A percentile compares a stretch with the other conserved stretches of the same genome.
Conservation (phyloP, 1,284 basidiomycete genomes). For the Meripilus lineatus region DNA sequence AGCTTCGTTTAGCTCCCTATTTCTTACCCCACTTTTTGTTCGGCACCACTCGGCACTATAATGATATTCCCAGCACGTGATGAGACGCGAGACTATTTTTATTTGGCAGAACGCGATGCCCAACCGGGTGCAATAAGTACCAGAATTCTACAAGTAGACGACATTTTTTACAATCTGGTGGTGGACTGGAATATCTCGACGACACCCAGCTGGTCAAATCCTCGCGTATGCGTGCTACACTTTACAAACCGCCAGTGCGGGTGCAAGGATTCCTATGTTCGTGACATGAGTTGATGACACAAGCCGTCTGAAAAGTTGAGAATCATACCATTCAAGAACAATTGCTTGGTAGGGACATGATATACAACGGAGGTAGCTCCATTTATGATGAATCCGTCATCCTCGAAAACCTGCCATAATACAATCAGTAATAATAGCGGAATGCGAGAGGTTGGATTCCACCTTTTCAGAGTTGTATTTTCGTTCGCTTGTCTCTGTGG, state of each 20-base stretch:
- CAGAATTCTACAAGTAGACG: too few species aligned
- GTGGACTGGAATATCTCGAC: too few species aligned
- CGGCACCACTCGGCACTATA: too few species aligned
- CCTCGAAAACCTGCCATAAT: conserved; percentile 50
- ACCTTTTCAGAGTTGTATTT: conserved; percentile 63
- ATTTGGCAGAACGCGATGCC: too few species aligned
- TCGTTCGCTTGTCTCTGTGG: conserved; percentile 43
- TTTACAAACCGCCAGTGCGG: neutral
- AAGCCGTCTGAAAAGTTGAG: neutral
- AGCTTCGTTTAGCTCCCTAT: too few species aligned
- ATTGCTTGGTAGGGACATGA: conserved; percentile 39
- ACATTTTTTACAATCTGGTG: too few species aligned
- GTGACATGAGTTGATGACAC: neutral
- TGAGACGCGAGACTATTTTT: too few species aligned
- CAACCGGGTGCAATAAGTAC: too few species aligned
- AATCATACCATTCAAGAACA: conserved; percentile 53
- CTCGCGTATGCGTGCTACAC: neutral
- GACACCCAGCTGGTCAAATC: too few species aligned
- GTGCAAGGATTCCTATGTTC: neutral
- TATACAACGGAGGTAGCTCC: conserved; percentile 50
- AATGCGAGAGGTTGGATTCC: conserved; percentile 10
- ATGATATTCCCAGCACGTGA: too few species aligned
- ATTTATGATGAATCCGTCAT: conserved; percentile 51
- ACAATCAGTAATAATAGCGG: conserved; percentile 8
- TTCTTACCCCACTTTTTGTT: too few species aligned